phyloP scores from a whole-genome alignment of 768 basidiomycete species.

The Boletus tomentosulus region DNA sequence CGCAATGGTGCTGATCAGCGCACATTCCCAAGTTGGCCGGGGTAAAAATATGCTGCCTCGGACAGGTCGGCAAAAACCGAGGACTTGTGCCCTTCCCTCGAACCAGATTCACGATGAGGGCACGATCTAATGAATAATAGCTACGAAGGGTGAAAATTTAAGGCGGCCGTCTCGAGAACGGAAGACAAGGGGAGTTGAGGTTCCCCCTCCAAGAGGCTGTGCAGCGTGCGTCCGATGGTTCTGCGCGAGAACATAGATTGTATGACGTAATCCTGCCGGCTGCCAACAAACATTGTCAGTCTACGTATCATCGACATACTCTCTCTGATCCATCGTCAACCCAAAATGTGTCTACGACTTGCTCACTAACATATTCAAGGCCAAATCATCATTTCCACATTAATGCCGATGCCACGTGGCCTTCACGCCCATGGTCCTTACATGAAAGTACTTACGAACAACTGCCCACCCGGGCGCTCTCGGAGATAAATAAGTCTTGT shows the following conservation, averaged over 20 bases:
- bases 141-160: no score
- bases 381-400: neutral
- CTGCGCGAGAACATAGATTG: no score
- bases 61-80: no score
- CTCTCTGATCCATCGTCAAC: neutral
- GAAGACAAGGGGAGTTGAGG: neutral
- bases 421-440: neutral
- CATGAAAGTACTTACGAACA: neutral
- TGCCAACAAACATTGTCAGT: neutral
- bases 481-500: neutral
- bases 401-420: neutral
- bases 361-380: neutral
- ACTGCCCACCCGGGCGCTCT: no score
- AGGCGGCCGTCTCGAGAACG: neutral
- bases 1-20: no score
- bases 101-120: no score
- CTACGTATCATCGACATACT: neutral
- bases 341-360: neutral
- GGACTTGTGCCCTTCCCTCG: no score
- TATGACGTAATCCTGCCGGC: neutral
- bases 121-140: no score
- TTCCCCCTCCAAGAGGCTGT: neutral
- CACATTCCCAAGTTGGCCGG: no score
- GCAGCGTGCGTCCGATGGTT: neutral
- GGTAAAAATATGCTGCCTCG: no score